These are phyloP conservation scores for Phytophthora cryptogea DNA, from an alignment of 352 stramenopile genomes.

Conservation along the genomic window DNA sequence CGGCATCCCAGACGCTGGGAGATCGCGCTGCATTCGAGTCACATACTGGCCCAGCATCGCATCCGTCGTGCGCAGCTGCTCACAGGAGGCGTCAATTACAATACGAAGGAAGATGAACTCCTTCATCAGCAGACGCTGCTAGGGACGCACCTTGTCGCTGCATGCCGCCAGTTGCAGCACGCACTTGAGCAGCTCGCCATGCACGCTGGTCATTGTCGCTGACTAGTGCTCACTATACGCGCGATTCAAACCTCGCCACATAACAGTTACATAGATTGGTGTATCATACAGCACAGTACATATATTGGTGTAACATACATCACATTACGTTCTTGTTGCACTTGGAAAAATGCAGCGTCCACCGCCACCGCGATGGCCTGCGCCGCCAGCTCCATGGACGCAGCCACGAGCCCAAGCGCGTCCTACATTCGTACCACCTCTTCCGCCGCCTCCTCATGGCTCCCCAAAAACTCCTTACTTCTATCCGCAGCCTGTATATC, in stretches of 20 bases:
- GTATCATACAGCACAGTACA: background rate
- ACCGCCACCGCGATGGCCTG: slow-evolving; percentile 19
- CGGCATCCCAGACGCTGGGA: slow-evolving; percentile 55
- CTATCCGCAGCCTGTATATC: slow-evolving; percentile 8
- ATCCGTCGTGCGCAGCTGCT: slow-evolving; percentile 63
- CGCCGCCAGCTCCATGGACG: slow-evolving; percentile 8
- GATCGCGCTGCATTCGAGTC: slow-evolving; percentile 38
- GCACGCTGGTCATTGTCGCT: slow-evolving; percentile 48
- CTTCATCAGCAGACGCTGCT: background rate
- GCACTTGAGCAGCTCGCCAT: slow-evolving; percentile 72
- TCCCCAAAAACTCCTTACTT: slow-evolving; percentile 3
- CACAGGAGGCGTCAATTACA: background rate
- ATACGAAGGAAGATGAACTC: background rate
- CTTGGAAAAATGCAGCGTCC: slow-evolving; percentile 2
- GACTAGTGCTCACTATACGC: background rate
- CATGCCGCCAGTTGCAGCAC: slow-evolving; percentile 75
- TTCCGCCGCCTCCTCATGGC: slow-evolving; percentile 4
- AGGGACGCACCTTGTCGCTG: slow-evolving; percentile 64
- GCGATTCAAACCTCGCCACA: background rate
- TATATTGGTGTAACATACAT: background rate
- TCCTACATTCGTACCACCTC: slow-evolving; percentile 9
- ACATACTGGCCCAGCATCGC: slow-evolving; percentile 49
- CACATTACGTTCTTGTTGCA: background rate
- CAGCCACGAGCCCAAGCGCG: slow-evolving; percentile 12
- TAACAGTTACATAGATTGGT: background rate